Evolutionary conservation across 139 green algal genomes (phyloP).

Genomic region (Haematococcus sp.): DNA sequence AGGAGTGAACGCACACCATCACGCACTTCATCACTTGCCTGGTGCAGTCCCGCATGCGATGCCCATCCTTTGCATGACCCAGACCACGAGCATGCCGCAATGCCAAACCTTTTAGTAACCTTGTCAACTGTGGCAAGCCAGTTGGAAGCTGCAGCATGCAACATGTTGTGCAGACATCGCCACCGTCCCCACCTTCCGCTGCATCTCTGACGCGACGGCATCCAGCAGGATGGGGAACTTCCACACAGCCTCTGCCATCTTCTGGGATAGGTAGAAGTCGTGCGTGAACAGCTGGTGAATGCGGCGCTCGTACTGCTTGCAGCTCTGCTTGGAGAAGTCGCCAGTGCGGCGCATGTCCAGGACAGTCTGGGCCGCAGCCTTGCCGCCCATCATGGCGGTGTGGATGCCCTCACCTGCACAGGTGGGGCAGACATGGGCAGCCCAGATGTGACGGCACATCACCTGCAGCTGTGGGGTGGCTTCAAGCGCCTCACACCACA

Average conservation of each 20-base stretch:
- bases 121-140: too few relatives aligned
- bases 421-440: not conserved
- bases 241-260: conserved; percentile 51
- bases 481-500: too few relatives aligned
- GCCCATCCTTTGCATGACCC: too few relatives aligned
- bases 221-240: conserved; percentile 75
- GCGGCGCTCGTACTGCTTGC: conserved; percentile 58
- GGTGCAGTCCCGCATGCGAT: too few relatives aligned
- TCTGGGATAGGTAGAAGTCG: conserved; percentile 73
- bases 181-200: conserved; percentile 41
- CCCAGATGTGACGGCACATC: too few relatives aligned
- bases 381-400: conserved; percentile 92
- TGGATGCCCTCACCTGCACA: conserved; percentile 81
- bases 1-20: too few relatives aligned
- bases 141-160: too few relatives aligned
- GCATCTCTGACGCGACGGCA: conserved; percentile 80
- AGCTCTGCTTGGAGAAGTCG: conserved; percentile 65
- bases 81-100: too few relatives aligned
- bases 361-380: conserved; percentile 77
- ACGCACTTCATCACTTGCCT: too few relatives aligned
- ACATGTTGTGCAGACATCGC: too few relatives aligned
- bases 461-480: too few relatives aligned
- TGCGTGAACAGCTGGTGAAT: conserved; percentile 70
- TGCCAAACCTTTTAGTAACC: too few relatives aligned
- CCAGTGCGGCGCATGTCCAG: conserved; percentile 70